Base-by-base conservation (phyloP, 2,329 filamentous ascomycete genomes). In the Orbilia brochopaga region DNA sequence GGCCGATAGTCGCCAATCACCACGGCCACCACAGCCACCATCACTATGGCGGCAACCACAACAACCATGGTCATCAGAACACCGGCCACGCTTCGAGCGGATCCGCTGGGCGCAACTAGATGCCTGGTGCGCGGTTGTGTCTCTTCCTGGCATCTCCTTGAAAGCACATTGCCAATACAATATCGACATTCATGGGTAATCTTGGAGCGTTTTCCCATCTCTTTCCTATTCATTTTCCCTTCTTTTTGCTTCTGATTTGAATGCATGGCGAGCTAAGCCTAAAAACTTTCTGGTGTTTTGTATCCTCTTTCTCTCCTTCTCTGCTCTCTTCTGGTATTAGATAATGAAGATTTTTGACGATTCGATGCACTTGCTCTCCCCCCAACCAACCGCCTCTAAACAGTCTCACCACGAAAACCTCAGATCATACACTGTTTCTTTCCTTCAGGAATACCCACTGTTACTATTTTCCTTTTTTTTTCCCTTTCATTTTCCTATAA, bases 41-140 rank as follows among this genome's bases (percentile, higher is more conserved):
- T 83, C 40, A 81, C 83, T 77, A 76, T 74, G 76, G 73, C 48
- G 56, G 59, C 21, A 75, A 67, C 27, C 79, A 82, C 42, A 79
- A 85, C 82, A 3, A 85, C 85, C 76, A 82, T 83, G 8, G 82
- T 82, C 70, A 79, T 80, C 27, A 79, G 35, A 66, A 52, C 37
- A 59, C 44, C n/a, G 56, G 60, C 37, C 67, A 72, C 57, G 51
- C 44, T 32, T 8, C 60, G n/a, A 65, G 64, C 24, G 67, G 67
- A n/a, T 42, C 67, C 8, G 44, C 67, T 30, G 51, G 64, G 55
- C 67, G 67, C 35, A 56, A 48, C 48, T 72, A 56, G 60, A 44
- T 48, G 27, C 21, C 10, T 19, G 44, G 10, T 35, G n/a, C 15
- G 23, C 24, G 27, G 19, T 57, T 61, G 27, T 32, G 27, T 17